Evolutionary conservation across 306 rosid genomes (phyloP), one percentile per base, ranked within the genome.

Genomic region (Lotus japonicus): DNA sequence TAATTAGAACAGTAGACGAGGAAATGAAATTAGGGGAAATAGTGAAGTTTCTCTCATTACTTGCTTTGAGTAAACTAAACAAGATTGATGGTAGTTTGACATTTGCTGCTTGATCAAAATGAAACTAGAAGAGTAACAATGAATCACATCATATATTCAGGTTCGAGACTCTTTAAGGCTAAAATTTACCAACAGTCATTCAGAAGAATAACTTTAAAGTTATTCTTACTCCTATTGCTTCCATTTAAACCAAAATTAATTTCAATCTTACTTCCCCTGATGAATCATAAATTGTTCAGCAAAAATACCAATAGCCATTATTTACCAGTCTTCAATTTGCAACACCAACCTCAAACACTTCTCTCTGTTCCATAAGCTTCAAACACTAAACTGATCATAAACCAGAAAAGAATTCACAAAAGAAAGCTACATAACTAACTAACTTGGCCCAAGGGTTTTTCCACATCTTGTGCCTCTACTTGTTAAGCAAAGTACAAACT

Each of bases 361-460:
- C 26, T 15, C 31, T n/a, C n/a, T n/a, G 8, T 58, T 46, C 51
- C 13, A 48, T 36, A n/a, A 8, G 35, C 18, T 48, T 66, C 70
- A 16, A 71, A 58, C 70, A 68, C 42, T 11, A 58, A 50, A 44
- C 15, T 33, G 55, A 58, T 42, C 74, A 66, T 50, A 66, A 17
- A 49, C 17, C 52, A 31, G 15, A 45, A 28, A 53, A 23, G 11
- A 50, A 21, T 11, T 5, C 2, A 56, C 14, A 52, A 15, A 75
- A 75, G 28, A 58, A 55, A n/a, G 64, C 35, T 51, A 64, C 41
- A 19, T 21, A 35, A 65, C 11, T 21, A 60, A 70, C 51, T 18
- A 26, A 18, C 26, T 9, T 19, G n/a, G 7, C 55, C 43, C 58
- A 38, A 45, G 14, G 28, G 72, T 55, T 39, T 36, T 36, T 58